Conservation (phyloP, 805 yeast genomes). For the Starmera amethionina region DNA sequence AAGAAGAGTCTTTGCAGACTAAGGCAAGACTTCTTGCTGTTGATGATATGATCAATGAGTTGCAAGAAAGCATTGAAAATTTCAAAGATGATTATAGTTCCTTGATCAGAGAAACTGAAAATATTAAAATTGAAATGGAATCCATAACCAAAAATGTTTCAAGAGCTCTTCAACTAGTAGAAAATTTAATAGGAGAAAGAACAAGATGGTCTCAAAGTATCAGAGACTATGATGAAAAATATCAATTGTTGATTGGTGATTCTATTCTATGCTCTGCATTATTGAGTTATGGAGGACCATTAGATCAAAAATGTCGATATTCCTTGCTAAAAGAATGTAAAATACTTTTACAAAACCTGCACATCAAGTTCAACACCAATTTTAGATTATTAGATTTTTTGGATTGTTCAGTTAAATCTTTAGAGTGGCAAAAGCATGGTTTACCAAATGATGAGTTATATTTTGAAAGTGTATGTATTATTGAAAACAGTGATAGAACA, state of each 20-base stretch:
- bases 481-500: slow-evolving; percentile 27
- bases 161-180: slow-evolving; percentile 54
- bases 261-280: slow-evolving; percentile 54
- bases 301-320: slow-evolving; percentile 39
- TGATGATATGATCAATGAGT: slow-evolving; percentile 69
- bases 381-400: slow-evolving; percentile 27
- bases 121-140: slow-evolving; percentile 60
- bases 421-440: slow-evolving; percentile 44
- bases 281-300: slow-evolving; percentile 48
- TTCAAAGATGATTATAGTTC: slow-evolving; percentile 63
- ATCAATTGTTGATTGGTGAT: slow-evolving; percentile 50
- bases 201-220: slow-evolving; percentile 63
- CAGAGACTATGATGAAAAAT: slow-evolving; percentile 35
- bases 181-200: slow-evolving; percentile 56
- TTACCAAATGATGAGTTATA: slow-evolving; percentile 50
- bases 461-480: slow-evolving; percentile 52
- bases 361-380: slow-evolving; percentile 29
- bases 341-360: slow-evolving; percentile 21
- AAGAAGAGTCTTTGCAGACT: slow-evolving; percentile 49
- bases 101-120: slow-evolving; percentile 72
- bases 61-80: slow-evolving; percentile 55
- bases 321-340: slow-evolving; percentile 27
- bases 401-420: slow-evolving; percentile 28
- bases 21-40: slow-evolving; percentile 65
- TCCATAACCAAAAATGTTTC: slow-evolving; percentile 48